Conservation (phyloP, 176 grass and related monocot species). For the Rhynchospora breviuscula region DNA sequence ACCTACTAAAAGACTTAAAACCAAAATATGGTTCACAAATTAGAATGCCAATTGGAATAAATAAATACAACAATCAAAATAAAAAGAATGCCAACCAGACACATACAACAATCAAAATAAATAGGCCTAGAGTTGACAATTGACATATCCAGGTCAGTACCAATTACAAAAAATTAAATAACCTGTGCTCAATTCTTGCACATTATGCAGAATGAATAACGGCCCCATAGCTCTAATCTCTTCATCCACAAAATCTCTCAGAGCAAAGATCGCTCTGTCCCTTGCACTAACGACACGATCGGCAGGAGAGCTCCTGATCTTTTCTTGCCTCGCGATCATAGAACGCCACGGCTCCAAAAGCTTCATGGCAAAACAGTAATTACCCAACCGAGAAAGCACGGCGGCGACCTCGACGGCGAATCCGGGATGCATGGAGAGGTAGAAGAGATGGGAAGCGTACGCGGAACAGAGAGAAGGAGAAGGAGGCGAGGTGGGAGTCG, state of each 20-base stretch:
- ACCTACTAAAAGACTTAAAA: background rate
- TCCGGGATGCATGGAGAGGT: background rate
- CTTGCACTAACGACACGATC: conserved; percentile 10
- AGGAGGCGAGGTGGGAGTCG: background rate
- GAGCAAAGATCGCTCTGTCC: background rate
- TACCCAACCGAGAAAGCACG: background rate
- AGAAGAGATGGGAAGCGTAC: conserved; percentile 10
- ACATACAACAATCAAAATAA: background rate
- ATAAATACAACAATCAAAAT: background rate
- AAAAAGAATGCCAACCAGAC: background rate
- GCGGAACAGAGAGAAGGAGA: background rate
- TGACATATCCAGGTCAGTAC: background rate
- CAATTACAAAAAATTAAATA: background rate
- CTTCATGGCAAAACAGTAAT: background rate
- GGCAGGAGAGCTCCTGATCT: background rate
- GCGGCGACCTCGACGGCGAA: background rate
- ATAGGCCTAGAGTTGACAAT: background rate
- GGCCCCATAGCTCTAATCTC: conserved; percentile 12
- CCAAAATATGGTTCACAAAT: background rate
- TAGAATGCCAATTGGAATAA: background rate
- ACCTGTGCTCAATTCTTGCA: background rate
- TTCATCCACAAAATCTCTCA: conserved; percentile 14
- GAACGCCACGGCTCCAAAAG: background rate
- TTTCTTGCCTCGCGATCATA: conserved; percentile 1
- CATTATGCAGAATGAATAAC: background rate